phyloP scores from a whole-genome alignment of 2,329 filamentous ascomycete species.

The Tolypocladium guangdongense region DNA sequence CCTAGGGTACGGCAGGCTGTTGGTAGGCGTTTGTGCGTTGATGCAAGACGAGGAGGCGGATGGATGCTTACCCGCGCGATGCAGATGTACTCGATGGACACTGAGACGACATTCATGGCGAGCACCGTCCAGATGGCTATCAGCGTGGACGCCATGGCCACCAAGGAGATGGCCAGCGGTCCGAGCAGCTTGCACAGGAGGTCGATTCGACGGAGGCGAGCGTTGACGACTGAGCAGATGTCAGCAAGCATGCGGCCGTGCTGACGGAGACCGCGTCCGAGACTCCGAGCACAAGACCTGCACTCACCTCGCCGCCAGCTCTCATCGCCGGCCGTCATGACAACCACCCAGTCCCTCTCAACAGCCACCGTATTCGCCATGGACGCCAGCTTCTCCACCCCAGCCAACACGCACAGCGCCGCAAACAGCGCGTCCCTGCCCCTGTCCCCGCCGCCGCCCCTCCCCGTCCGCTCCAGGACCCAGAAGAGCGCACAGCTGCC shows the following conservation, averaged over 20 bases:
- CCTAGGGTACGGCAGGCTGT: not conserved
- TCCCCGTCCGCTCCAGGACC: conserved; percentile 6
- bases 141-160: conserved; percentile 36
- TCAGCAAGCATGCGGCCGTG: conserved; percentile 3
- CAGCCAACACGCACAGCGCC: conserved; percentile 41
- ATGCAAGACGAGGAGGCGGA: conserved; percentile 15
- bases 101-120: conserved; percentile 36
- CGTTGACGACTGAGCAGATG: conserved; percentile 33
- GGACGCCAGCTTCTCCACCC: conserved; percentile 56
- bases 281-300: too few relatives aligned
- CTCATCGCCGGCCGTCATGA: conserved; percentile 10
- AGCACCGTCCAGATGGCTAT: conserved; percentile 38
- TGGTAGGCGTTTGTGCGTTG: not conserved
- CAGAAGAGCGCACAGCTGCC: conserved; percentile 36
- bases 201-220: conserved; percentile 52
- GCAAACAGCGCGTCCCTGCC: conserved; percentile 18
- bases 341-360: conserved; percentile 57
- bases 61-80: conserved; percentile 26
- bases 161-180: conserved; percentile 41
- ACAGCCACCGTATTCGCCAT: conserved; percentile 57
- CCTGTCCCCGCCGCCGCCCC: not conserved
- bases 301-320: conserved; percentile 1
- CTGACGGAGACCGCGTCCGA: too few relatives aligned
- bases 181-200: conserved; percentile 47
- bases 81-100: conserved; percentile 39